These are phyloP conservation scores for Toxoplasma gondii DNA, from an alignment of 169 alveolate genomes.

Conservation along the genomic window DNA sequence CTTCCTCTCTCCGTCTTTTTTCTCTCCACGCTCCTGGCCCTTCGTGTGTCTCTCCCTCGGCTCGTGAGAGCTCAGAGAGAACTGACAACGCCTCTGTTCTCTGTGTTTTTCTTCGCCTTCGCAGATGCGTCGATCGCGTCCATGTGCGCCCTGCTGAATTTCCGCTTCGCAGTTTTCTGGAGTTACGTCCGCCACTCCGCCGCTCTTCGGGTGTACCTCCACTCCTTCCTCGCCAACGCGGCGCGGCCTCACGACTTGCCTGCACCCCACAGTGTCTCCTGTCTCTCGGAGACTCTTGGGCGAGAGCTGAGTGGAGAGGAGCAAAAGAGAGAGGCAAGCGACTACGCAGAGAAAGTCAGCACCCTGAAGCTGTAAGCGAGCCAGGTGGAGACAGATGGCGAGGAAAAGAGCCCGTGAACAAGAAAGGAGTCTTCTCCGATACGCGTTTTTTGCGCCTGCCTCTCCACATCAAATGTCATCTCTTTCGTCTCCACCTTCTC, in stretches of 20 bases:
- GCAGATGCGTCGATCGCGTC: conserved; percentile 31
- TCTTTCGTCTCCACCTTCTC: no score
- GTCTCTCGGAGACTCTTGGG: not conserved
- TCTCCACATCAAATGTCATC: no score
- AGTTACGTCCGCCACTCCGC: not conserved
- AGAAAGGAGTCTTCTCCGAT: not conserved
- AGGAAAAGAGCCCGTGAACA: not conserved
- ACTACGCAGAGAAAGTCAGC: not conserved
- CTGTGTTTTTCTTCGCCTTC: not conserved
- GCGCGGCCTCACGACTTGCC: conserved; percentile 15
- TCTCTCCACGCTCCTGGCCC: not conserved
- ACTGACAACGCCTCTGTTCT: not conserved
- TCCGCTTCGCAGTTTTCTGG: not conserved
- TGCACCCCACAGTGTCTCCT: not conserved
- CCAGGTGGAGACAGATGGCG: not conserved
- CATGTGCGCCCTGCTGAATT: not conserved
- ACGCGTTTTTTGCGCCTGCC: no score
- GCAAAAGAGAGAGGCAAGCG: not conserved
- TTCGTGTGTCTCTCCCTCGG: not conserved
- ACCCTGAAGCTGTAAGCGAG: not conserved
- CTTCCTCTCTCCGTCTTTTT: not conserved
- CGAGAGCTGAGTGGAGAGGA: not conserved
- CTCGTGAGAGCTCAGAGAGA: no score
- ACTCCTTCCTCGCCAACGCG: not conserved
- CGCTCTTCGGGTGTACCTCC: not conserved